Evolutionary conservation across 306 rosid genomes (phyloP), one percentile per base, ranked within the genome.

Genomic region (Fragaria nilgerrensis): DNA sequence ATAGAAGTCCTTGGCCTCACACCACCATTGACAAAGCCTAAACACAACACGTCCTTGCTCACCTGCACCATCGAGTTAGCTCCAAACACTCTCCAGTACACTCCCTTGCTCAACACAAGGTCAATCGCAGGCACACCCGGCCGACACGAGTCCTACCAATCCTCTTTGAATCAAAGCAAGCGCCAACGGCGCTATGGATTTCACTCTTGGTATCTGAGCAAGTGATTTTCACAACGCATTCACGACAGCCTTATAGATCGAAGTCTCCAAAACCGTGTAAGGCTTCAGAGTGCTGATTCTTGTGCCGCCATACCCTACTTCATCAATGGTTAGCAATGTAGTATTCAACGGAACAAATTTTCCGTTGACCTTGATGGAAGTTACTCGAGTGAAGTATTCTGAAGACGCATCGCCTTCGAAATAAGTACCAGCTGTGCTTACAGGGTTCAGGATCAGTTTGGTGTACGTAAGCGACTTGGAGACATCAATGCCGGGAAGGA

Each of bases 51-150:
- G 5, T 45, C 62, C 23, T 78, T 47, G 41, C 59, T 34, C 70
- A 53, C 22, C 25, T n/a, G 64, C 12, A 88, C 93, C 97, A 92
- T 88, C 0, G 96, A 86, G 9, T 92, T 92, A 5, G 90, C 88
- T 0, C 92, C 90, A 32, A 81, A 83, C 0, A 90, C 80, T 7
- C 4, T 69, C 97, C 93, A 90, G 19, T 43, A 27, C 56, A 86
- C 88, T 0, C 29, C n/a, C 7, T 79, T 74, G 34, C 74, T 81
- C 84, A 92, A 15, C 9, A 88, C 92, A 2, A 92, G 47, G 49
- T 80, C 81, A 16, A 92, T 85, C 2, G 25, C 1, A 32, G 97
- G 97, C 78, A 88, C 90, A 3, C 5, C 81, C 0, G 90, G 10
- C 96, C 93, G 4, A 77, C 82, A 17, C 77, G 34, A 3, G 50